Evolutionary conservation across 108 stramenopile genomes (phyloP), one percentile per base, ranked within the genome.

Genomic region (Fragilaria radians): DNA sequence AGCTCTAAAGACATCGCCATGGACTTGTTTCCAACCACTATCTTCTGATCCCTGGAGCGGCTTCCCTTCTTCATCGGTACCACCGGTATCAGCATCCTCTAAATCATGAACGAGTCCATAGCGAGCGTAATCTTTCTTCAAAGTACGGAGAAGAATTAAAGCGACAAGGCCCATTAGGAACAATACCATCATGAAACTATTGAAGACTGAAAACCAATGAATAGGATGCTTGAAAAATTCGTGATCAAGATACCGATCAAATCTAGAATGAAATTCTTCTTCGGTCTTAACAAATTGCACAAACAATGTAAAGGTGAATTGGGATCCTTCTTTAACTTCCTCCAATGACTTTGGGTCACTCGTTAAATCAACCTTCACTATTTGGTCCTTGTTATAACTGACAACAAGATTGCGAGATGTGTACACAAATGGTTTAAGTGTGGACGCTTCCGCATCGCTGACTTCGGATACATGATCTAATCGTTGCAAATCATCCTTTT

Each of bases 131-230:
- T 99, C 98, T 66, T 91, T 88, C 66, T 86, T 79, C 54, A 99
- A 79, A 1, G 96, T 94, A 36, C 97, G 73, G 32, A 98, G 68
- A 47, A 98, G 66, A 76, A 97, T 95, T 61, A 95, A 74, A 11
- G 94, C 97, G 23, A 99, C 95, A 46, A 98, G 71, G 54, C 95
- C 97, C 65, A 91, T 95, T 42, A 99, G 66, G 73, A 99, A 98
- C 48, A 99, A 67, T 0, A 97, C 95, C 78, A 99, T 98, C 96
- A 99, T 96, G 71, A 97, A 85, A 3, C 87, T 87, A 78, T 99
- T 99, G 57, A 94, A 89, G 65, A 99, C 93, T 55, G 88, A 82
- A 78, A 99, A 99, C 97, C 97, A 98, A 78, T 99, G 99, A 63
- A 99, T 97, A 42, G 93, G 91, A 70, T 99, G 98, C 71, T 97